A percentile compares a stretch with the other conserved stretches of the same genome.
Conservation (phyloP, 345 rosid genomes). For the Populus nigra region DNA sequence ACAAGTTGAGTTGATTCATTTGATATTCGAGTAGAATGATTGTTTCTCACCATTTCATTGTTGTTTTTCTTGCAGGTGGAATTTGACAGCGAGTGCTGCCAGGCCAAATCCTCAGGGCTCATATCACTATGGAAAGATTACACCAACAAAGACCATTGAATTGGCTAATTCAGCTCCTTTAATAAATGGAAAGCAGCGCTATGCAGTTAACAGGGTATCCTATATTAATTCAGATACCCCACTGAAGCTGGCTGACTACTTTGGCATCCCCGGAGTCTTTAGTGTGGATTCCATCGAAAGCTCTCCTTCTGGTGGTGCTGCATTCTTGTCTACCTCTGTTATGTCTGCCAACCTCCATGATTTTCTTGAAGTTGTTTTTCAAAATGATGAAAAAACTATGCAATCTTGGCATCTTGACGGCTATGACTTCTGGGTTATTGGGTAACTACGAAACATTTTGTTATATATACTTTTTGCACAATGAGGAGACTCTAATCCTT, state of each 20-base stretch:
- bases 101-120: slow-evolving; percentile 99
- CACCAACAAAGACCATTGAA: slow-evolving; percentile 45
- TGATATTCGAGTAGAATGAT: not conserved
- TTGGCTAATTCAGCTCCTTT: slow-evolving; percentile 72
- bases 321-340: slow-evolving; percentile 61
- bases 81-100: slow-evolving; percentile 88
- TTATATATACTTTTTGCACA: not conserved
- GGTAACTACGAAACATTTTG: slow-evolving; percentile 46
- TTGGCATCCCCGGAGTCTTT: slow-evolving; percentile 67
- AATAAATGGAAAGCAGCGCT: slow-evolving; percentile 72
- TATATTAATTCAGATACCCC: slow-evolving; percentile 79
- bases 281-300: slow-evolving; percentile 48
- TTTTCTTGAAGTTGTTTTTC: slow-evolving; percentile 70
- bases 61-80: slow-evolving; percentile 50
- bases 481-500: slow-evolving; percentile 15
- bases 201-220: slow-evolving; percentile 78
- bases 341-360: slow-evolving; percentile 54
- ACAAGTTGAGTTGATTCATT: not conserved
- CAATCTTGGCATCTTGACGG: slow-evolving; percentile 99
- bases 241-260: slow-evolving; percentile 78
- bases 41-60: not conserved
- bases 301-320: slow-evolving; percentile 47
- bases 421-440: slow-evolving; percentile 87
- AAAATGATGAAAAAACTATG: slow-evolving; percentile 59
- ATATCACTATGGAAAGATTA: slow-evolving; percentile 72